A percentile compares a stretch with the other conserved stretches of the same genome.
Conservation (phyloP, 2,329 filamentous ascomycete species). For the Fusarium miscanthi region DNA sequence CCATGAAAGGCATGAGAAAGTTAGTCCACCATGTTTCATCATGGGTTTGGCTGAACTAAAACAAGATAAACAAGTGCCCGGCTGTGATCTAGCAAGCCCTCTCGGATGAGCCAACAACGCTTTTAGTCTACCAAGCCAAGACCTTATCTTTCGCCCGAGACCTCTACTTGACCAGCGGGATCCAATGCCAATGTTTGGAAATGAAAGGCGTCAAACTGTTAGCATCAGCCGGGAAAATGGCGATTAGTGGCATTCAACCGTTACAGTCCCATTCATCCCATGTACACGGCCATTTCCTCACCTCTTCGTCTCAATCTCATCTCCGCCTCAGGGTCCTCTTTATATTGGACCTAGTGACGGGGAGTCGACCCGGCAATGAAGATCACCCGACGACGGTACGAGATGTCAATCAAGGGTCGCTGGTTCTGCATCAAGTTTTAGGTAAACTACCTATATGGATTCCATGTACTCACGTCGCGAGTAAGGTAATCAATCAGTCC, state of each 20-base stretch:
- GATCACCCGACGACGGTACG: conserved; percentile 29
- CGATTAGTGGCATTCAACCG: not conserved
- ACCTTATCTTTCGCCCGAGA: conserved; percentile 4
- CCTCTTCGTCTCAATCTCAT: conserved; percentile 13
- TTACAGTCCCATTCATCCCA: conserved; percentile 13
- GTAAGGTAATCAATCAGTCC: conserved; percentile 25
- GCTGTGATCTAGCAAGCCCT: not conserved
- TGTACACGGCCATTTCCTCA: conserved; percentile 23
- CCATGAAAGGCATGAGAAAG: not conserved
- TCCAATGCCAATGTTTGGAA: not conserved
- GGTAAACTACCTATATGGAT: not conserved
- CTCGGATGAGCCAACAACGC: not conserved
- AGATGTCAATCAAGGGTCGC: conserved; percentile 10
- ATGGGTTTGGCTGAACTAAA: conserved; percentile 7
- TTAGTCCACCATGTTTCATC: conserved; percentile 16
- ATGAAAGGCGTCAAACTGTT: conserved; percentile 1
- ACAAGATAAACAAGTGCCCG: conserved; percentile 9
- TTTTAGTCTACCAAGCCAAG: not conserved
- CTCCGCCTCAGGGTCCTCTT: conserved; percentile 5
- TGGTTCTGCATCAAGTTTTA: not conserved
- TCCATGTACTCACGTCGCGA: not conserved
- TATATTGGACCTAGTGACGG: conserved; percentile 2
- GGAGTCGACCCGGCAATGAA: conserved; percentile 28
- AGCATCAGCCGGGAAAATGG: not conserved
- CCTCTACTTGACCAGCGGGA: conserved; percentile 13